Evolutionary conservation across 495 filamentous ascomycete species (phyloP), one percentile per base, ranked within the genome.

Genomic region (Acidomyces sp.): DNA sequence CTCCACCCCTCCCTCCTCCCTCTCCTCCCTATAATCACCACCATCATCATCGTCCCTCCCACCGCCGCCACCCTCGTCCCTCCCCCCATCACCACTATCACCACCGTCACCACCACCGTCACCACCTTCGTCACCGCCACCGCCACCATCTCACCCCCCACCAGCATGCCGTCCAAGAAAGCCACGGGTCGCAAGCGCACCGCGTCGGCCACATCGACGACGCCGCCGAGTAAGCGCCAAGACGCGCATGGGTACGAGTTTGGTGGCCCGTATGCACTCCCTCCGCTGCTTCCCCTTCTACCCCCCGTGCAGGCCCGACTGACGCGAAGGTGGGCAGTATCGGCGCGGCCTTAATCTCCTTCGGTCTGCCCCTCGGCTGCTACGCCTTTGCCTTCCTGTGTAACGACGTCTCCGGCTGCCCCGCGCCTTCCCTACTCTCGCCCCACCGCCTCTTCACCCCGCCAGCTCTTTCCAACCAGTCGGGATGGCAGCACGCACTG

Each of bases 341-440:
- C 38, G 87, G 86, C 32, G 81, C 81, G 10, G 67, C 77, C 30
- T 73, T 60, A 30, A 78, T 93, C 41, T 75, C 76, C 23, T 72
- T 90, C 48, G 80, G 77, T 19, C 74, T 93, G 10, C 88, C 90
- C 0, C 20, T 81, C 13, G 60, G 83, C 32, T 68, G 81, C 51
- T 94, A 88, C 59, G 51, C 70, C 39, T 72, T 85, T 51, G 65
- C 76, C 25, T 93, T 95, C 55, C 62, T 83, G 49, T 95, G 90
- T 70, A 96, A 93, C 56, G 90, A 94, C 55, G 59, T 86, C 45
- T 75, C 84, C 20, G 90, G 92, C 38, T 96, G 92, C 51, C 92
- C 90, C 10, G 76, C 82, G 5, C 84, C 87, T 6, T 87, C 79
- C n/a, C 65, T 90, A 19, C 71, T 93, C 34, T 68, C 71, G 39